Evolutionary conservation across 2,329 filamentous ascomycete genomes (phyloP), one percentile per base, ranked within the genome.

Genomic region (Diplodia intermedia): DNA sequence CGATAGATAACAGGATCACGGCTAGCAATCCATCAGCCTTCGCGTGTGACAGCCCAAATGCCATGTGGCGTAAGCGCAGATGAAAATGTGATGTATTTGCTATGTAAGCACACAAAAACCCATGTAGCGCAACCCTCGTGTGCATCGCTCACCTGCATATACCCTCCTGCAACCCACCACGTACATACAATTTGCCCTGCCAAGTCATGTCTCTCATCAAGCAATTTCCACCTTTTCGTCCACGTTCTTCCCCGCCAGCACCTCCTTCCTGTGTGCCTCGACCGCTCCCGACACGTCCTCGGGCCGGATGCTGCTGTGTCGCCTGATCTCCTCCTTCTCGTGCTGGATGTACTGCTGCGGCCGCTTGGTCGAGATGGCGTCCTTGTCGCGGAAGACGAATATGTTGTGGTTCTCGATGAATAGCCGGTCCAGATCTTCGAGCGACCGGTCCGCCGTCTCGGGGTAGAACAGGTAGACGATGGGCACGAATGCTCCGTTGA

Each of bases 401-500:
- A 86, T 36, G 56, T 63, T 33, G 66, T 68, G 66, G 14, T 71
- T 69, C 0, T 74, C 75, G 50, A 75, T 75, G 60, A 76, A 78
- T 50, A 73, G 71, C 29, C 73, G 72, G 63, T 76, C 75, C 38
- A 78, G 69, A 31, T 78, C 75, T 69, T 78, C 76, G 4, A 77
- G 74, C 2, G 73, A 72, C 1, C 75, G 69, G 15, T 71, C 74
- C 1, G 74, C 73, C 2, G 75, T 77, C 61, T 77, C 66, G 14
- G 66, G 69, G 38, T 70, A 71, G 57, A 69, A 68, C 36, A 70
- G 50, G 33, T 84, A 84, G 14, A 84, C 77, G 11, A 82, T 78
- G 0, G 84, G 85, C 0, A 86, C 75, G 70, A 86, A 86, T 1
- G 79, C 72, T 56, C 78, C 80, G 69, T 85, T 84, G 71, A 82